phyloP scores from a whole-genome alignment of 371 early-diverging fungal genomes.

The Circinella minor region DNA sequence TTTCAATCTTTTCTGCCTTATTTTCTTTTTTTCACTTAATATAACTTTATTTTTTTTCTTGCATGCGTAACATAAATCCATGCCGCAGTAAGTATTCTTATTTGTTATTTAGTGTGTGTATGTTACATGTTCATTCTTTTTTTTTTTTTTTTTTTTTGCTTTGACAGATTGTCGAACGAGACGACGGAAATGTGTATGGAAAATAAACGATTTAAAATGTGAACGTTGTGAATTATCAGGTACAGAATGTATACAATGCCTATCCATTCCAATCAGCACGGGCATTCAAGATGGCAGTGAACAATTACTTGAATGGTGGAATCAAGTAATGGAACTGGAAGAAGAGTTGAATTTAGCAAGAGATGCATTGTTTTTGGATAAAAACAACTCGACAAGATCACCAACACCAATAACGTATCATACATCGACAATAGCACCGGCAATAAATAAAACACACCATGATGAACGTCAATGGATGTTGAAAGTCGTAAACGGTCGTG shows the following conservation, averaged over 20 bases:
- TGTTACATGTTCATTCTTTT: neutral
- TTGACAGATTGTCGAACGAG: neutral
- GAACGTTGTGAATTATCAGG: neutral
- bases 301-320: neutral
- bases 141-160: neutral
- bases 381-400: neutral
- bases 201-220: neutral
- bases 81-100: neutral
- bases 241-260: slow-evolving; percentile 1
- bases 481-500: slow-evolving; percentile 14
- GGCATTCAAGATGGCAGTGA: neutral
- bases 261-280: neutral
- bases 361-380: too few relatives aligned
- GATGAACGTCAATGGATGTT: slow-evolving; percentile 14
- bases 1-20: too few relatives aligned
- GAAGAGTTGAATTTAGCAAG: neutral
- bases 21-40: neutral
- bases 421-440: neutral
- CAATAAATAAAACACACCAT: neutral
- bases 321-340: neutral
- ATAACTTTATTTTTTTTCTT: neutral
- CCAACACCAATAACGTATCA: neutral
- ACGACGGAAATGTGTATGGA: slow-evolving; percentile 13
- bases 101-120: neutral
- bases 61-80: slow-evolving; percentile 3